Base-by-base conservation (phyloP, 176 grass and related monocot genomes). In the Oryza nivara region DNA sequence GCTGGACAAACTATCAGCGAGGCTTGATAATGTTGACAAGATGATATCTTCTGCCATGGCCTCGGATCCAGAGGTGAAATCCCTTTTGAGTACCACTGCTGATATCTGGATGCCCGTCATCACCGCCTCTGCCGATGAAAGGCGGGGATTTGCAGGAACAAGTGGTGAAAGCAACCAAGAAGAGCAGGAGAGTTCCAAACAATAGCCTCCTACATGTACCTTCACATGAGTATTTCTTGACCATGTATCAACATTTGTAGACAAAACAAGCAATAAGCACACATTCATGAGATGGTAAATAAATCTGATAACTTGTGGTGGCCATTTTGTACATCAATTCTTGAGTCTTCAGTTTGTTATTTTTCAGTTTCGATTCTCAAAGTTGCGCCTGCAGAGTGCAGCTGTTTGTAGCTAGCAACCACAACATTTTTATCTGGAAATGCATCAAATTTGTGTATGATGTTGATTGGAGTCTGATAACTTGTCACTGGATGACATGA, bases 91-190 rank as follows among this genome's bases (percentile, higher is more conserved):
- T 86, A 98, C 86, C 81, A 96, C 96, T 8, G 84, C 96, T 10
- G 89, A 96, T 63, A 82, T 96, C 74, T 98, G 93, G 96, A 90
- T 98, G 89, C 96, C 96, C 0, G 92, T 98, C 70, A 98, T 98
- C 49, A 98, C 91, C 69, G 95, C 95, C 11, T 95, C 88, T 38
- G 82, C 87, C 4, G 82, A 93, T 46, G 95, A 98, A 82, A 92
- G 95, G 17, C 87, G 89, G 4, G 82, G 78, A 2, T 93, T 95
- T 73, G 65, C 54, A 0, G 92, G 76, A 60, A 66, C 87, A 14
- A 89, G 84, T 25, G 51, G 65, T 4, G 87, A 88, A 76, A 89
- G 64, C 84, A 83, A 17, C 49, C 63, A 82, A 35, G 82, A 82
- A 68, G 92, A 68, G 75, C 64, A 90, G 74, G 84, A 86, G 20